Evolutionary conservation across 1,284 basidiomycete species (phyloP).

Genomic region (Heliocybe sulcata): DNA sequence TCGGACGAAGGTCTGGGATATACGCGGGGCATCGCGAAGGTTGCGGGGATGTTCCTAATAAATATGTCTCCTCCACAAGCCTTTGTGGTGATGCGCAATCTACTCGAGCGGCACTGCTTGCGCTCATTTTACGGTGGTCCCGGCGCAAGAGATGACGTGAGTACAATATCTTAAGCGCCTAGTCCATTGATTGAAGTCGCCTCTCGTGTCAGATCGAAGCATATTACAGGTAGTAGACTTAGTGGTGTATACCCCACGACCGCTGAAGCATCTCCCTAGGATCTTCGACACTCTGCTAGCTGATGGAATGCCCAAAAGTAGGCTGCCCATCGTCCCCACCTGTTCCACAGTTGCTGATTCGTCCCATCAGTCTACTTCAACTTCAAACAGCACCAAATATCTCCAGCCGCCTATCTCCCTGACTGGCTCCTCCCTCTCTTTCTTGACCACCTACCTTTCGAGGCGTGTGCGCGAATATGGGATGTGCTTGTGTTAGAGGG

Average conservation of each 20-base stretch:
- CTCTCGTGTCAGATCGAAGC: constrained; percentile 2
- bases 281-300: constrained; percentile 91
- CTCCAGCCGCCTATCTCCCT: constrained; percentile 69
- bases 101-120: constrained; percentile 81
- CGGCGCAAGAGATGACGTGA: constrained; percentile 71
- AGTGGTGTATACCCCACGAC: background rate
- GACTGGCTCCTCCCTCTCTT: constrained; percentile 83
- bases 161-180: constrained; percentile 18
- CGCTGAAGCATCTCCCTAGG: constrained; percentile 31
- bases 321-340: constrained; percentile 15
- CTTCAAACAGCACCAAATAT: constrained; percentile 87
- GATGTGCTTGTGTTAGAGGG: constrained; percentile 84
- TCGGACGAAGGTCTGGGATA: constrained; percentile 86
- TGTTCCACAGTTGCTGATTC: background rate
- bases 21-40: constrained; percentile 56
- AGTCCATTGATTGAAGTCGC: background rate
- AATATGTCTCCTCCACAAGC: constrained; percentile 78
- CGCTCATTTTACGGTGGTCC: constrained; percentile 80
- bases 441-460: constrained; percentile 83
- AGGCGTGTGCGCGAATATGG: constrained; percentile 84
- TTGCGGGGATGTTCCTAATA: constrained; percentile 87
- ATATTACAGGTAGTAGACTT: constrained; percentile 37
- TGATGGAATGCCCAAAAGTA: constrained; percentile 92
- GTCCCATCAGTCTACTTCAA: constrained; percentile 79
- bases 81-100: constrained; percentile 84